Evolutionary conservation across 208 protist species (phyloP).

Genomic region (Leishmania mexicana): DNA sequence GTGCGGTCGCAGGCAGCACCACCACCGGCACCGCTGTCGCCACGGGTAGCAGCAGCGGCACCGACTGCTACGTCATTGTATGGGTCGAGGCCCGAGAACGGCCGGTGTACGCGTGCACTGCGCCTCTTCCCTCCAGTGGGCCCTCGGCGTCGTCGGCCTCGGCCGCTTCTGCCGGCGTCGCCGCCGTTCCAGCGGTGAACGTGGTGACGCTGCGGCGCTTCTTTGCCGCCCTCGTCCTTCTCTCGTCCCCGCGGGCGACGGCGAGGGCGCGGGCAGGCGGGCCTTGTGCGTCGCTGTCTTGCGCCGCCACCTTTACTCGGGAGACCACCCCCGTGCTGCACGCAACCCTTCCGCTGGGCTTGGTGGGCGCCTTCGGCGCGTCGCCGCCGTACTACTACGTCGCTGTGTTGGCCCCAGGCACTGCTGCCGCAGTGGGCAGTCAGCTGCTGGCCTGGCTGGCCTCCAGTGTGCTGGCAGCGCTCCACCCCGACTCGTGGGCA

Average conservation of each 20-base stretch:
- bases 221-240: slow-evolving; percentile 14
- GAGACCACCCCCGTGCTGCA: not conserved
- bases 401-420: not conserved
- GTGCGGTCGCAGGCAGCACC: not conserved
- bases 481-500: slow-evolving; percentile 1
- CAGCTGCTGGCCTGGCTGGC: slow-evolving; percentile 3
- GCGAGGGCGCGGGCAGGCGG: not conserved
- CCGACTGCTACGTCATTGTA: slow-evolving; percentile 17
- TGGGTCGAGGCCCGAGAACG: slow-evolving; percentile 12
- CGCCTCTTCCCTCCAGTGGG: not conserved
- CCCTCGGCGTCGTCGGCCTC: not conserved
- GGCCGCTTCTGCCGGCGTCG: not conserved
- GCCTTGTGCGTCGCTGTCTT: not conserved
- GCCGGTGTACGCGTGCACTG: slow-evolving; percentile 14
- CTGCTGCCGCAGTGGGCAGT: not conserved
- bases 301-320: slow-evolving; percentile 2
- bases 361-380: slow-evolving; percentile 4
- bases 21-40: not conserved
- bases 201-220: slow-evolving; percentile 12
- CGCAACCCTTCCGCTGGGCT: not conserved
- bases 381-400: slow-evolving; percentile 2
- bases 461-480: slow-evolving; percentile 1
- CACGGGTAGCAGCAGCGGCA: not conserved
- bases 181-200: not conserved
- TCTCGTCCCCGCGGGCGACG: not conserved